A percentile compares a stretch with the other conserved stretches of the same genome.
These are phyloP conservation scores for Apiospora malaysiana DNA, from an alignment of 2,329 filamentous ascomycete genomes.

Conservation along the genomic window DNA sequence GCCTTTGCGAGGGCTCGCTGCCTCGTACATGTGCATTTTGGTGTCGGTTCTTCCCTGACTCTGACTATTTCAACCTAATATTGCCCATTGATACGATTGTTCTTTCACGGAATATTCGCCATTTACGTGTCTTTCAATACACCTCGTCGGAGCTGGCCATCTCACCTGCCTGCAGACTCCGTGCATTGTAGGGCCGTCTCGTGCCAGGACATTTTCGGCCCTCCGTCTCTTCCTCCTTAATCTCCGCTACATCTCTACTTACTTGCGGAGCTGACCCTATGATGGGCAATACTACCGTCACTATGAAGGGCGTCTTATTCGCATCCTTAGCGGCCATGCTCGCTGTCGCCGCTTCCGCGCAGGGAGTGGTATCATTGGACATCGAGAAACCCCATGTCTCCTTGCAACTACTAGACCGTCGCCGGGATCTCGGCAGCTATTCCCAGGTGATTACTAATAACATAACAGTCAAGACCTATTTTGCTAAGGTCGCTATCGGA, in stretches of 20 bases:
- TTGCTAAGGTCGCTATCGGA: constrained; percentile 60
- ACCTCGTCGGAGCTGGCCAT: background rate
- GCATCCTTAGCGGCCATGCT: constrained; percentile 26
- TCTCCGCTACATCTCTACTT: background rate
- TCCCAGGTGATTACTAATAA: constrained; percentile 57
- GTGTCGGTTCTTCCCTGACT: background rate
- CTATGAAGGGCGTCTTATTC: constrained; percentile 10
- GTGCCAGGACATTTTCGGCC: background rate
- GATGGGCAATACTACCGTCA: background rate
- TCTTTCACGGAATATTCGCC: background rate
- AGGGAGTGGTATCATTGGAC: constrained; percentile 35
- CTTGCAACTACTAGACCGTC: background rate
- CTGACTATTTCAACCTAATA: background rate
- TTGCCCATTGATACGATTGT: background rate
- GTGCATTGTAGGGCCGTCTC: background rate
- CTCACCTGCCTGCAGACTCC: background rate
- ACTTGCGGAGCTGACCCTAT: too few species aligned
- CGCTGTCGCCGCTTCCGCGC: constrained; percentile 24
- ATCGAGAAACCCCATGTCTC: constrained; percentile 30
- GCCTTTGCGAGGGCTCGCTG: background rate
- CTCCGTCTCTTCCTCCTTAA: background rate
- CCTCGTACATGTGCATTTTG: background rate
- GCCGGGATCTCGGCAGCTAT: constrained; percentile 34
- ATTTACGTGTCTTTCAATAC: background rate
- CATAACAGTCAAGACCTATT: background rate